Base-by-base conservation (phyloP, 2,329 filamentous ascomycete genomes). In the Didymella lethalis region DNA sequence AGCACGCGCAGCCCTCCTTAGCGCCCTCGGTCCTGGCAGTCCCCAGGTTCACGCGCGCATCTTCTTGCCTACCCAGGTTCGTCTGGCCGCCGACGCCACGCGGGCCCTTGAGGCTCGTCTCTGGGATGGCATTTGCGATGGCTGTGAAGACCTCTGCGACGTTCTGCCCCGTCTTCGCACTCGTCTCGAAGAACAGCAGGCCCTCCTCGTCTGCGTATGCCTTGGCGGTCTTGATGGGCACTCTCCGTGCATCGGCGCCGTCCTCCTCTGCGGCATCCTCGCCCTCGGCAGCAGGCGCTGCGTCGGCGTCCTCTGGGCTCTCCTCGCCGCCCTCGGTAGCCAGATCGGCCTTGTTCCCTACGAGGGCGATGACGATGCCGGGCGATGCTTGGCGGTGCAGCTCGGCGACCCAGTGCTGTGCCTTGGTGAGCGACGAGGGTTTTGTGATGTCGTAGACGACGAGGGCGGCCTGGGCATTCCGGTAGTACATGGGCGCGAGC, bases 371-470 rank as follows among this genome's bases (percentile, higher is more conserved):
- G 58, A 98, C 94, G 71, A 99, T 98, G 26, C 94, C 94, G 2
- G 94, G 94, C 11, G 91, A 95, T 1, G 95, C 95, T 81, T 99
- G 95, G 74, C 94, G 88, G 82, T 98, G 94, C 57, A 99, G 86
- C 81, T 99, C 94, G 56, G 94, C 94, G 55, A 99, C 93, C 94
- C 94, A 99, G 84, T 98, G 94, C 82, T 96, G 96, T 52, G 95
- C 95, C 83, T 99, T 98, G 79, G 92, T 88, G 69, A 99, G 88
- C 47, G 93, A 97, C 48, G 92, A 95, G 43, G 93, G 91, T 80
- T 98, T 98, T 63, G 95, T 99, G 71, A 99, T 89, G 77, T 99
- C 94, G 86, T 98, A 99, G 77, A 98, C 94, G 63, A 99, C 94
- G 68, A 99, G 90, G 14, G 95, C 95, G 64, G 93, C 93, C 82